Evolutionary conservation across 768 basidiomycete genomes (phyloP).

Genomic region (Russula sp.): DNA sequence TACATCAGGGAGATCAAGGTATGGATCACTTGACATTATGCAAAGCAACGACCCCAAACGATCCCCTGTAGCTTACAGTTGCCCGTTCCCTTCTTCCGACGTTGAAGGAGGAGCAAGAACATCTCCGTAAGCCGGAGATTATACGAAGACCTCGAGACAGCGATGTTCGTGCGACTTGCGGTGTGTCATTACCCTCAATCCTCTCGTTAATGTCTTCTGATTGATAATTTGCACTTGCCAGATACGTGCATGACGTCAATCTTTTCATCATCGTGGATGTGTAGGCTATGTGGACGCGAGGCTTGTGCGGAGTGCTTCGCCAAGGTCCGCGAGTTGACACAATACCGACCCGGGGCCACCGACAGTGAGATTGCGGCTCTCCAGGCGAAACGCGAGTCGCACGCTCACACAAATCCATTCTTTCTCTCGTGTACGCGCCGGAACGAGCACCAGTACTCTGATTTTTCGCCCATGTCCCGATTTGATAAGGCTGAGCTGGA

Average conservation of each 20-base stretch:
- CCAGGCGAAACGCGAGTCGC: conserved; percentile 48
- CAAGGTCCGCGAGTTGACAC: conserved; percentile 58
- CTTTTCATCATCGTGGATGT: conserved; percentile 87
- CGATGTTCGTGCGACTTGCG: conserved; percentile 80
- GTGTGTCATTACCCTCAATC: conserved; percentile 35
- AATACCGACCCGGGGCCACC: conserved; percentile 41
- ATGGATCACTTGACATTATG: conserved; percentile 2
- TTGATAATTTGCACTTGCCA: conserved; percentile 28
- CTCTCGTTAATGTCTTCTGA: conserved; percentile 4
- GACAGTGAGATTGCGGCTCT: conserved; percentile 43
- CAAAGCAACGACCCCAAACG: not conserved
- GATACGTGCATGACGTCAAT: conserved; percentile 93
- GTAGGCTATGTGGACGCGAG: conserved; percentile 84
- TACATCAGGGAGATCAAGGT: conserved; percentile 62
- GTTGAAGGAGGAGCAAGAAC: conserved; percentile 55
- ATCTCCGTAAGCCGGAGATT: conserved; percentile 48
- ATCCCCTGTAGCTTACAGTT: conserved; percentile 46
- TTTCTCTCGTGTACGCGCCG: conserved; percentile 66
- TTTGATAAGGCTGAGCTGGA: conserved; percentile 60
- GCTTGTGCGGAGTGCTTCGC: conserved; percentile 79
- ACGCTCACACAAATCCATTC: conserved; percentile 60
- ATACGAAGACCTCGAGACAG: conserved; percentile 71
- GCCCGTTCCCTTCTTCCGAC: conserved; percentile 62
- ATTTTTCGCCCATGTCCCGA: conserved; percentile 77
- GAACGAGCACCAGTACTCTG: conserved; percentile 56